These are phyloP conservation scores for Colletotrichum sp. DNA, from an alignment of 2,329 filamentous ascomycete species.

Conservation along the genomic window DNA sequence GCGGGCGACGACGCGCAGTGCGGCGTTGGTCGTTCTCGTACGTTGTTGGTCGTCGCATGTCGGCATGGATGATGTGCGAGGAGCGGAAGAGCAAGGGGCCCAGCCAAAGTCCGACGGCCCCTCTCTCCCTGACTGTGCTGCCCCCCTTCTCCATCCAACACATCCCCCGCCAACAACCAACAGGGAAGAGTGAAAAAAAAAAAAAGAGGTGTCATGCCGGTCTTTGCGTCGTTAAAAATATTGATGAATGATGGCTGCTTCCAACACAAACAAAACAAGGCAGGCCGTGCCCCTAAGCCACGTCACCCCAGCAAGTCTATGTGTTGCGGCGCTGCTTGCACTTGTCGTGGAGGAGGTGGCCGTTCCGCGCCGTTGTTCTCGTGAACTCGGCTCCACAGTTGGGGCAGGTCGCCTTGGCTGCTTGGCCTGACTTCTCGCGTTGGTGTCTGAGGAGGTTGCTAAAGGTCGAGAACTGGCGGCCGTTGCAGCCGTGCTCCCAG, in stretches of 20 bases:
- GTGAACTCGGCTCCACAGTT: constrained; percentile 95
- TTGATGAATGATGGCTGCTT: background rate
- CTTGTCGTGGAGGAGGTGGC: constrained; percentile 85
- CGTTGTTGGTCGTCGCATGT: background rate
- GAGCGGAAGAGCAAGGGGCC: background rate
- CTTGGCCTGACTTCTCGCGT: constrained; percentile 91
- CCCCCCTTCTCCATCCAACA: background rate
- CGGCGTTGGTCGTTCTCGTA: background rate
- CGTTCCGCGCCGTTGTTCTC: constrained; percentile 84
- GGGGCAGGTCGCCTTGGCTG: constrained; percentile 86
- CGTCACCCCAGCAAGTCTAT: constrained; percentile 9
- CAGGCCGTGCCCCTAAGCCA: background rate
- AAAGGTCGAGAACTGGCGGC: constrained; percentile 93
- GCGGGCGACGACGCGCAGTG: background rate
- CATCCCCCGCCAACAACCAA: background rate
- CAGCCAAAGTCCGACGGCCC: background rate
- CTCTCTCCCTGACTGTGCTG: background rate
- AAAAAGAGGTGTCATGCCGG: background rate
- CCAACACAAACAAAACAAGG: background rate
- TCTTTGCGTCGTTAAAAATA: background rate
- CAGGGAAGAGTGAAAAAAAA: background rate
- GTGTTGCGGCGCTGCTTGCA: constrained; percentile 75
- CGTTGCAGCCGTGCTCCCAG: constrained; percentile 97
- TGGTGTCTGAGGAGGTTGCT: constrained; percentile 94
- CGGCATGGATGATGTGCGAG: background rate